phyloP scores from a whole-genome alignment of 805 yeast species.

The Spencermartinsiella europaea region DNA sequence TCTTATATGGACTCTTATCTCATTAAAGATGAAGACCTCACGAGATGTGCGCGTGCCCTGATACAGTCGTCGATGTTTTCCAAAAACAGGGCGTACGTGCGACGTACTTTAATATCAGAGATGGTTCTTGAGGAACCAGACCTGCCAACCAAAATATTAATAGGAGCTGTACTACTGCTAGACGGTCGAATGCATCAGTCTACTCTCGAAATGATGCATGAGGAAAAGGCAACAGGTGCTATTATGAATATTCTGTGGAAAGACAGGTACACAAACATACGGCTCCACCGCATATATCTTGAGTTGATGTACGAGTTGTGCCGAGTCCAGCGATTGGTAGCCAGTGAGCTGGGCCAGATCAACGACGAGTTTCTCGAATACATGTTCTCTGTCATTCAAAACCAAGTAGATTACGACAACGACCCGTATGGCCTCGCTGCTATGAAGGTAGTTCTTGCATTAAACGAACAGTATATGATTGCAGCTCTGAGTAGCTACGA shows the following conservation, averaged over 20 bases:
- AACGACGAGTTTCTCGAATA: slow-evolving; percentile 43
- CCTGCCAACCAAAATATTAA: slow-evolving; percentile 34
- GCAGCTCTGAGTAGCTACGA: slow-evolving; percentile 27
- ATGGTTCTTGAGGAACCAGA: slow-evolving; percentile 26
- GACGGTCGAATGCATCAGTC: slow-evolving; percentile 41
- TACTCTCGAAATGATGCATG: slow-evolving; percentile 42
- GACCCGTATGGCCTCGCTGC: slow-evolving; percentile 61
- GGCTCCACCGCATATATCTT: slow-evolving; percentile 41
- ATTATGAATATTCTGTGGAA: slow-evolving; percentile 40
- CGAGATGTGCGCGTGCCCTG: slow-evolving; percentile 41
- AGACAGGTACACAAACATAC: slow-evolving; percentile 33
- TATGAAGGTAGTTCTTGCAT: slow-evolving; percentile 62
- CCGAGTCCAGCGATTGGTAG: slow-evolving; percentile 42
- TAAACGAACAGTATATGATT: slow-evolving; percentile 87
- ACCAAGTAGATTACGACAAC: slow-evolving; percentile 25
- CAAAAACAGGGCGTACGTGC: slow-evolving; percentile 45
- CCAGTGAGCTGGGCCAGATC: slow-evolving; percentile 39
- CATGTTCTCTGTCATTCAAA: slow-evolving; percentile 43
- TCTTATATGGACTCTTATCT: slow-evolving; percentile 25
- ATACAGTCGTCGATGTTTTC: slow-evolving; percentile 47
- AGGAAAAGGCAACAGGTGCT: slow-evolving; percentile 49
- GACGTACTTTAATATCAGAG: slow-evolving; percentile 34
- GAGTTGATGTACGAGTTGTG: slow-evolving; percentile 54
- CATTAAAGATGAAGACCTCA: slow-evolving; percentile 33
- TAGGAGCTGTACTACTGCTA: slow-evolving; percentile 41